phyloP scores from a whole-genome alignment of 108 stramenopile species.

The Cyclotella choctawhatcheeana region DNA sequence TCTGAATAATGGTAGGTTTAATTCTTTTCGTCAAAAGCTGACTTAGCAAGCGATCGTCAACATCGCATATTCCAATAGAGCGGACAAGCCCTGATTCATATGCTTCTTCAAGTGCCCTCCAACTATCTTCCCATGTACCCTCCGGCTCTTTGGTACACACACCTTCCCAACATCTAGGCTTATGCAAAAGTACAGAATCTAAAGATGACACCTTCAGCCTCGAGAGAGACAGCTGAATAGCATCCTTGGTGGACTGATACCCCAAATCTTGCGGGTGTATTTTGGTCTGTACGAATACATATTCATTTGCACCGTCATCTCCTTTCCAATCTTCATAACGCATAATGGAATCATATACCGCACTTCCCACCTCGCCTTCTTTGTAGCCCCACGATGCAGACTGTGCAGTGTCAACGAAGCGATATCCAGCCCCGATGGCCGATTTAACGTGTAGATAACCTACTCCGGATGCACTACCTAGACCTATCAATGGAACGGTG shows the following conservation, averaged over 20 bases:
- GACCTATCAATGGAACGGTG: slow-evolving; percentile 52
- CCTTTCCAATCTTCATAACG: slow-evolving; percentile 44
- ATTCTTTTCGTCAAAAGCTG: slow-evolving; percentile 49
- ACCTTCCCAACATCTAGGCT: slow-evolving; percentile 63
- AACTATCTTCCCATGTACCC: slow-evolving; percentile 70
- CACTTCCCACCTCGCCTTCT: slow-evolving; percentile 58
- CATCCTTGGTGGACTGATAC: slow-evolving; percentile 45
- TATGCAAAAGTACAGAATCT: slow-evolving; percentile 67
- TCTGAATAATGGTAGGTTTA: slow-evolving; percentile 57
- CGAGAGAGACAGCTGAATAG: slow-evolving; percentile 38
- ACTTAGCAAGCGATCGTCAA: slow-evolving; percentile 44
- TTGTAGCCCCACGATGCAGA: slow-evolving; percentile 60
- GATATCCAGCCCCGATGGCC: slow-evolving; percentile 55
- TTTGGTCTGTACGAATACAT: slow-evolving; percentile 66
- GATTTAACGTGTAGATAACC: slow-evolving; percentile 31
- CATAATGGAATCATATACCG: slow-evolving; percentile 28
- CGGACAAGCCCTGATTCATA: slow-evolving; percentile 49
- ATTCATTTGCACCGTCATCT: slow-evolving; percentile 8
- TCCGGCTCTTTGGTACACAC: slow-evolving; percentile 53
- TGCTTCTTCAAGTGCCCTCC: slow-evolving; percentile 61
- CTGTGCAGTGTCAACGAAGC: slow-evolving; percentile 62
- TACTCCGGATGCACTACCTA: slow-evolving; percentile 63
- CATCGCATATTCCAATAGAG: slow-evolving; percentile 64
- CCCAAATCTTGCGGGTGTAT: slow-evolving; percentile 68
- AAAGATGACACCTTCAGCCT: slow-evolving; percentile 34